Evolutionary conservation across 202 grass and related monocot species (phyloP).

Genomic region (Panicum hallii): DNA sequence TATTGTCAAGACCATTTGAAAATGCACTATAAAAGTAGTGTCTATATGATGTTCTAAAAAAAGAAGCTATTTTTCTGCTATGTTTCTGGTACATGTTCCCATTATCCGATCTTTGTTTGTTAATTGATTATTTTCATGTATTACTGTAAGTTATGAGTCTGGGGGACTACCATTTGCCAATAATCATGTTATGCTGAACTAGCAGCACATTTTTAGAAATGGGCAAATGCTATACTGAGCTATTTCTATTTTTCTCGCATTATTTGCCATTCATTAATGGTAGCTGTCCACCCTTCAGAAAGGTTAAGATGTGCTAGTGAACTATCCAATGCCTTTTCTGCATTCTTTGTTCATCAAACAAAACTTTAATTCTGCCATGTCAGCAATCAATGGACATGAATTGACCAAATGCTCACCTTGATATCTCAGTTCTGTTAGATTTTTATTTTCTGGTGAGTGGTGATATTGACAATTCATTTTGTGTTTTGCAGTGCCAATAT

Average conservation of each 20-base stretch:
- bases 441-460: constrained; percentile 12
- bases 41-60: constrained; percentile 5
- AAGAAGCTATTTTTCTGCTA: neutral
- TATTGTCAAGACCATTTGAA: neutral
- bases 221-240: neutral
- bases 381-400: constrained; percentile 1
- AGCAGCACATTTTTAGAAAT: constrained; percentile 5
- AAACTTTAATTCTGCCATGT: constrained; percentile 4
- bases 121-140: constrained; percentile 5
- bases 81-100: constrained; percentile 6
- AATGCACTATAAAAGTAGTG: neutral
- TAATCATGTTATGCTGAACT: constrained; percentile 24
- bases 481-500: constrained; percentile 69
- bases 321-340: neutral
- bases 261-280: constrained; percentile 14
- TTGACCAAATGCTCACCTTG: neutral
- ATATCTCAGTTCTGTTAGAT: neutral
- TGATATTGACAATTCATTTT: constrained; percentile 34
- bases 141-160: neutral
- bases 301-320: neutral
- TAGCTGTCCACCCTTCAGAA: neutral
- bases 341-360: constrained; percentile 7
- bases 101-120: neutral
- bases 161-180: neutral
- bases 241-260: constrained; percentile 2